Evolutionary conservation across 1,284 basidiomycete species (phyloP).

Genomic region (Boletellus sp.): DNA sequence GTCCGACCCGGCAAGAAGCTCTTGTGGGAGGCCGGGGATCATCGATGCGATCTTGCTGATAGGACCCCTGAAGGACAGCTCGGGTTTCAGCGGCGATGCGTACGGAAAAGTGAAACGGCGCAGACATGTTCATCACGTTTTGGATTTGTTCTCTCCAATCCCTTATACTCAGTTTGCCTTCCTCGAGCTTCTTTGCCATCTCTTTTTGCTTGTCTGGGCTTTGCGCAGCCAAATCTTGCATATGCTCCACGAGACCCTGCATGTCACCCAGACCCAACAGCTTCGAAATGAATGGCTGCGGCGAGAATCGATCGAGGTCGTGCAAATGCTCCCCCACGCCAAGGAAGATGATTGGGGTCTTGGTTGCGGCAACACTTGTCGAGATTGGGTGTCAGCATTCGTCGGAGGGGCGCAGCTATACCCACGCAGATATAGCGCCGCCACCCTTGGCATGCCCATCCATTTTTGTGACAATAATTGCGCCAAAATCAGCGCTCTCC

Average conservation of each 20-base stretch:
- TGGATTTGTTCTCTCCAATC: constrained; percentile 98
- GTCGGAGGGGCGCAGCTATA: constrained; percentile 15
- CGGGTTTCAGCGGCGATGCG: constrained; percentile 7
- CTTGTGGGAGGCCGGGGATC: constrained; percentile 95
- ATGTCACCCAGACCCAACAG: constrained; percentile 94
- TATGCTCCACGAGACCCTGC: constrained; percentile 95
- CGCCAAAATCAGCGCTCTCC: constrained; percentile 95
- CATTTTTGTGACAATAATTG: constrained; percentile 99
- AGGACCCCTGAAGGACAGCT: constrained; percentile 68
- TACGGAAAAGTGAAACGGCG: constrained; percentile 14
- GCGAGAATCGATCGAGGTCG: constrained; percentile 94
- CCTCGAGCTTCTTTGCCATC: constrained; percentile 96
- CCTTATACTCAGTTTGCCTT: constrained; percentile 93
- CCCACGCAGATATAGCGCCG: constrained; percentile 97
- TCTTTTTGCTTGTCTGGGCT: constrained; percentile 97
- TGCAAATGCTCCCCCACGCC: constrained; percentile 97
- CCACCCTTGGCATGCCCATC: constrained; percentile 99
- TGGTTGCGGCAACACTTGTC: constrained; percentile 90
- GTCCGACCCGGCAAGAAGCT: constrained; percentile 85
- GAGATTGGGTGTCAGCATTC: constrained; percentile 11
- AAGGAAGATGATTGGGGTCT: constrained; percentile 98
- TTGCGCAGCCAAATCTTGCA: constrained; percentile 90
- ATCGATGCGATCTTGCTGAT: constrained; percentile 98
- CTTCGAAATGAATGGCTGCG: constrained; percentile 97
- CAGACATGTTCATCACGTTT: constrained; percentile 96